Evolutionary conservation across 2,329 filamentous ascomycete species (phyloP).

Genomic region (Leptographium lundbergii): DNA sequence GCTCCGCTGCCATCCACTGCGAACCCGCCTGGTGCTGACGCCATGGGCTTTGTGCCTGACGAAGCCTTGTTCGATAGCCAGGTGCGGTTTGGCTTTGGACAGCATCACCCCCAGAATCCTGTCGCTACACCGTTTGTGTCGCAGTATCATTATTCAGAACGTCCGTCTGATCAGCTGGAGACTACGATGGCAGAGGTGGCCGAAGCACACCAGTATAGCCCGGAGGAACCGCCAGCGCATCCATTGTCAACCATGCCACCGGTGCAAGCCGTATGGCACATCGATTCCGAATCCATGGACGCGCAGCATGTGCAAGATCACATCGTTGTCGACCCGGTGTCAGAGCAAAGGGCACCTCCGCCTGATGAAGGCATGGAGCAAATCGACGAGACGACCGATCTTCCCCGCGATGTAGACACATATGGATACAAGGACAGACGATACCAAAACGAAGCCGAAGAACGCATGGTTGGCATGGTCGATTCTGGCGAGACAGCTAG

Average conservation of each 20-base stretch:
- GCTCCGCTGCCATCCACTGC: not conserved
- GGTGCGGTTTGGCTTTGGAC: conserved; percentile 8
- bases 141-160: conserved; percentile 10
- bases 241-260: not conserved
- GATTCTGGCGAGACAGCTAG: conserved; percentile 15
- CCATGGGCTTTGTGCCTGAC: conserved; percentile 6
- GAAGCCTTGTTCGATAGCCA: conserved; percentile 3
- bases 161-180: conserved; percentile 1
- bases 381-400: conserved; percentile 3
- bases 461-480: conserved; percentile 15
- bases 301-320: conserved; percentile 3
- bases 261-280: conserved; percentile 6
- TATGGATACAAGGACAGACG: conserved; percentile 14
- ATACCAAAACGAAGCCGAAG: conserved; percentile 17
- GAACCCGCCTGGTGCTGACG: not conserved
- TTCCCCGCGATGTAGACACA: conserved; percentile 13
- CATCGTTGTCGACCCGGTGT: not conserved
- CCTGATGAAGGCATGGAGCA: not conserved
- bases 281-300: conserved; percentile 1
- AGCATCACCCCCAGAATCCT: not conserved
- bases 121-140: not conserved
- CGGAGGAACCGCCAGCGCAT: not conserved
- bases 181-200: not conserved
- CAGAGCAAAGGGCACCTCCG: not conserved
- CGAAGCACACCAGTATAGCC: not conserved